Percentiles rank a stretch among this genome's conserved stretches.
Evolutionary conservation across 1,284 basidiomycete species (phyloP).

Genomic region (Microbotryum scabiosae): DNA sequence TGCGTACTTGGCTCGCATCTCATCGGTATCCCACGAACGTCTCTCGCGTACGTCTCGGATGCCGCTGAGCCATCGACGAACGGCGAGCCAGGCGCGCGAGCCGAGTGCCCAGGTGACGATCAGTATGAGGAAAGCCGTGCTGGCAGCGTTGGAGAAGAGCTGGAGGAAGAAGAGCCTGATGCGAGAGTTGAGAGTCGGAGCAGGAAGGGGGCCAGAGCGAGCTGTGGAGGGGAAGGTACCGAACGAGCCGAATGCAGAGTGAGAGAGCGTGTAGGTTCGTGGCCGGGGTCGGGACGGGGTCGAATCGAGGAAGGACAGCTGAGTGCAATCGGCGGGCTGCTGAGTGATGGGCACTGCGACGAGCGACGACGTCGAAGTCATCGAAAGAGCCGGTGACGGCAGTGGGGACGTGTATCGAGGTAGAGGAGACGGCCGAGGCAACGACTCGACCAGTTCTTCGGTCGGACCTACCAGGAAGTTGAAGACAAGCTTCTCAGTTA

Average conservation of each 20-base stretch:
- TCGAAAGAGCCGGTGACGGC: slow-evolving; percentile 26
- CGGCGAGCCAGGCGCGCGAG: slow-evolving; percentile 1
- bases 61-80: slow-evolving; percentile 15
- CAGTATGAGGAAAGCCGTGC: slow-evolving; percentile 47
- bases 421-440: slow-evolving; percentile 26
- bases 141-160: slow-evolving; percentile 45
- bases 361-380: slow-evolving; percentile 7
- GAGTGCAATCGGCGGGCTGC: slow-evolving; percentile 1
- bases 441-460: slow-evolving; percentile 23
- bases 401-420: slow-evolving; percentile 10
- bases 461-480: slow-evolving; percentile 9
- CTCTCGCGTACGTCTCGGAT: slow-evolving; percentile 27
- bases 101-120: slow-evolving; percentile 42
- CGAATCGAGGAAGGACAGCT: slow-evolving; percentile 17
- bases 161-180: slow-evolving; percentile 45
- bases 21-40: slow-evolving; percentile 47
- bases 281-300: slow-evolving; percentile 30
- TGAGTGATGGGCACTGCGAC: slow-evolving; percentile 1
- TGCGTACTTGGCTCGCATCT: slow-evolving; percentile 44
- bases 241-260: slow-evolving; percentile 32
- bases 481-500: not conserved
- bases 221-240: slow-evolving; percentile 35
- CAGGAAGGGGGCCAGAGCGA: slow-evolving; percentile 32
- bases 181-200: slow-evolving; percentile 32
- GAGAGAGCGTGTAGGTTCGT: slow-evolving; percentile 29